These are phyloP conservation scores for Quillaja saponaria DNA, from an alignment of 306 rosid species.

Conservation along the genomic window DNA sequence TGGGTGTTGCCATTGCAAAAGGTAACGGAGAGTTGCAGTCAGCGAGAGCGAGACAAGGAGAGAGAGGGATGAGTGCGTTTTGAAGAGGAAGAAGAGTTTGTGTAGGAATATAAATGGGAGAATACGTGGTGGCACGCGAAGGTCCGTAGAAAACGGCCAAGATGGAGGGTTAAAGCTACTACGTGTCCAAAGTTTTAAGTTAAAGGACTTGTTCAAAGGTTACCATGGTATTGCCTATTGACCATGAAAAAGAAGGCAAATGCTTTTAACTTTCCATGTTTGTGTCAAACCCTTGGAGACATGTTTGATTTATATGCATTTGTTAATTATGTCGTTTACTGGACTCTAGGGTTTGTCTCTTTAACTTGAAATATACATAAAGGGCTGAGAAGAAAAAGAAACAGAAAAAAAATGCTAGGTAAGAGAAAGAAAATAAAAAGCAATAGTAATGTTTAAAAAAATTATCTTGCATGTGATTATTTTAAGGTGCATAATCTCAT, in stretches of 20 bases:
- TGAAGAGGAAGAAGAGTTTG: not conserved
- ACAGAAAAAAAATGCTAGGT: no score
- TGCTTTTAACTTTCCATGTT: no score
- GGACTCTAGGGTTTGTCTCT: no score
- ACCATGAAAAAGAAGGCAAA: not conserved
- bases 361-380: no score
- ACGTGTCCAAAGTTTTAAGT: conserved; percentile 49
- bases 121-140: conserved; percentile 31
- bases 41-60: not conserved
- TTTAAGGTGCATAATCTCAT: no score
- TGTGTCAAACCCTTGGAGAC: no score
- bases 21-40: not conserved
- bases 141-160: conserved; percentile 41
- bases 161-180: conserved; percentile 26
- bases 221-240: conserved; percentile 10
- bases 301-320: no score
- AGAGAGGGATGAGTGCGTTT: not conserved
- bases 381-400: no score
- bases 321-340: no score
- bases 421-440: no score
- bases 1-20: conserved; percentile 11
- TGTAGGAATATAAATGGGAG: conserved; percentile 31
- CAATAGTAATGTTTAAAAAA: no score
- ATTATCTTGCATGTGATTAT: no score
- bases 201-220: conserved; percentile 37